These are phyloP conservation scores for Glycine tomentella DNA, from an alignment of 306 rosid species.

Conservation along the genomic window DNA sequence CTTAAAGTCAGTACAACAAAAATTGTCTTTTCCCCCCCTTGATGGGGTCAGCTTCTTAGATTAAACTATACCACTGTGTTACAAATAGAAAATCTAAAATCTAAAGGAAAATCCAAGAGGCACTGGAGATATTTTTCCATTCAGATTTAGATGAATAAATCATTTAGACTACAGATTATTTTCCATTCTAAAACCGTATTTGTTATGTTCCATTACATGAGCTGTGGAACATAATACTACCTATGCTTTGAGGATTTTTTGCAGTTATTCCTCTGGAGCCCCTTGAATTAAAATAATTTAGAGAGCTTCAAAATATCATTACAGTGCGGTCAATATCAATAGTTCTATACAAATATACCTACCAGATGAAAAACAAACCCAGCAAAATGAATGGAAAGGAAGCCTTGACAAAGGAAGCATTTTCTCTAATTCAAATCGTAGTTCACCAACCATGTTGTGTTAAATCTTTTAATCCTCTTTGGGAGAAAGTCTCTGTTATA, in stretches of 20 bases:
- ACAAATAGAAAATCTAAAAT: slow-evolving; percentile 3
- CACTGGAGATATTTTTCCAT: slow-evolving; percentile 9
- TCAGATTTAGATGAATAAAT: not conserved
- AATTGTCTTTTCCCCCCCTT: not conserved
- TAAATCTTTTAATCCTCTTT: slow-evolving; percentile 3
- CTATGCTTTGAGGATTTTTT: not conserved
- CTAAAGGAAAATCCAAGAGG: not conserved
- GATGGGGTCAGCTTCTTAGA: not conserved
- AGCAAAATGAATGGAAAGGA: not conserved
- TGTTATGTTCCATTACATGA: not conserved
- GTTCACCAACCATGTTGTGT: not conserved
- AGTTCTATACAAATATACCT: not conserved
- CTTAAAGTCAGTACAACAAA: not conserved
- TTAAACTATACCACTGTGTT: not conserved
- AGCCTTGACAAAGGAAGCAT: not conserved
- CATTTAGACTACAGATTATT: not conserved
- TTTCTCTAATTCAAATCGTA: slow-evolving; percentile 5
- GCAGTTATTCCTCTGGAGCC: not conserved
- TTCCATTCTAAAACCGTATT: not conserved
- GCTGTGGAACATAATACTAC: not conserved
- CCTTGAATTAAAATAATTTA: not conserved
- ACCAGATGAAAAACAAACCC: not conserved
- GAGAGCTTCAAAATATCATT: slow-evolving; percentile 3
- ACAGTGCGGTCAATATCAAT: not conserved
- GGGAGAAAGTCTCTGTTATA: slow-evolving; percentile 1